Conservation (phyloP, 2,329 filamentous ascomycete genomes). For the Bipolaris victoriae region DNA sequence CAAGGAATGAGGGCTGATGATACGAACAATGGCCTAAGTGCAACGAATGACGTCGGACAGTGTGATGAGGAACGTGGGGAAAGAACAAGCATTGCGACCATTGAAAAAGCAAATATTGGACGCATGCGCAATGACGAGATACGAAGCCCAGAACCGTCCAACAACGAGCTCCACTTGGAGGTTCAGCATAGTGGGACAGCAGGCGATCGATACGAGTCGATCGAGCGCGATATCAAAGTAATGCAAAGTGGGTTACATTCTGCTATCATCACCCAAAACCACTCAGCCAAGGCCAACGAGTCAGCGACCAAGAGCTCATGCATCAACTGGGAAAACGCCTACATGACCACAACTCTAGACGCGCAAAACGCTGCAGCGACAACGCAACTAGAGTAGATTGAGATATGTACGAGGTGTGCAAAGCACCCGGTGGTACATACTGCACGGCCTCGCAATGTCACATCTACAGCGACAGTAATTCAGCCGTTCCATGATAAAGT, state of each 20-base stretch:
- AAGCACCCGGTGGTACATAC: too few species aligned
- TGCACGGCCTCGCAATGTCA: not conserved
- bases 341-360: not conserved
- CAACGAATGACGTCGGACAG: not conserved
- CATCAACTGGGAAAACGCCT: not conserved
- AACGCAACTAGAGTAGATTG: too few species aligned
- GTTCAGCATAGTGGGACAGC: conserved; percentile 1
- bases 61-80: not conserved
- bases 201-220: not conserved
- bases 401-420: too few species aligned
- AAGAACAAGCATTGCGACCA: conserved; percentile 5
- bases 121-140: conserved; percentile 3
- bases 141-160: not conserved
- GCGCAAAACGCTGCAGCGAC: not conserved
- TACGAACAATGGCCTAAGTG: not conserved
- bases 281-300: not conserved
- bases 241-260: not conserved
- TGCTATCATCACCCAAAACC: not conserved
- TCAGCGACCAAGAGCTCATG: not conserved
- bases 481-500: not conserved
- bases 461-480: not conserved
- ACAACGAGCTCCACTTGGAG: conserved; percentile 5
- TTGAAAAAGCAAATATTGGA: conserved; percentile 7
- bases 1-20: not conserved
- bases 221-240: not conserved